A percentile compares a stretch with the other conserved stretches of the same genome.
phyloP scores from a whole-genome alignment of 78 protist genomes.

The Acrasis kona region DNA sequence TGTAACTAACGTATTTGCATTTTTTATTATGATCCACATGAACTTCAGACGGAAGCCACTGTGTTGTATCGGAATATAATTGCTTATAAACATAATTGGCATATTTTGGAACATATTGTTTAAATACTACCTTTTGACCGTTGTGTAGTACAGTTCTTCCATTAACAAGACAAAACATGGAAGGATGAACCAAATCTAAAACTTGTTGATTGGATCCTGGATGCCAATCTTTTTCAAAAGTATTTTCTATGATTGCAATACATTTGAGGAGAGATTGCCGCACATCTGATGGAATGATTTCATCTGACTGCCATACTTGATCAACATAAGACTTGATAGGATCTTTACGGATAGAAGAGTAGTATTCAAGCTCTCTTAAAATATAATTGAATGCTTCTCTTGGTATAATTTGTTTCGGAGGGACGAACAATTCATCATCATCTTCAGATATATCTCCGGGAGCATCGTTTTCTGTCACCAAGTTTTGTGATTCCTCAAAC shows the following conservation, averaged over 20 bases:
- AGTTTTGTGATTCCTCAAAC: not conserved
- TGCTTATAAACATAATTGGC: no score
- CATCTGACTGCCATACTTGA: not conserved
- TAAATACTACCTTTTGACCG: not conserved
- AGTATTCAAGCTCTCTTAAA: not conserved
- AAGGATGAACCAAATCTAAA: slow-evolving; percentile 1
- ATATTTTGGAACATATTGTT: not conserved
- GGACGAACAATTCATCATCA: no score
- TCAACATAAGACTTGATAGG: not conserved
- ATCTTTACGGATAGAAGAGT: not conserved
- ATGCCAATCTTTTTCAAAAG: not conserved
- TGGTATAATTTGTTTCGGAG: not conserved
- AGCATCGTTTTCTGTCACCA: no score
- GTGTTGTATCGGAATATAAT: slow-evolving; percentile 8
- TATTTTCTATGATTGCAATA: not conserved
- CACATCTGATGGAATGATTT: not conserved
- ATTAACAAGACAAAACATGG: not conserved
- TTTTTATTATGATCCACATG: slow-evolving; percentile 9
- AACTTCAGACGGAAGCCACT: slow-evolving; percentile 39
- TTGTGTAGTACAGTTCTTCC: not conserved
- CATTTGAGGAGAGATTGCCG: not conserved
- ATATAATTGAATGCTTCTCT: not conserved
- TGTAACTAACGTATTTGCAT: slow-evolving; percentile 21
- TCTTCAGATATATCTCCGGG: no score
- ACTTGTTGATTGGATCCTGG: not conserved